Evolutionary conservation across 148 eudicot genomes (phyloP).

Genomic region (Euryodendron excelsum): DNA sequence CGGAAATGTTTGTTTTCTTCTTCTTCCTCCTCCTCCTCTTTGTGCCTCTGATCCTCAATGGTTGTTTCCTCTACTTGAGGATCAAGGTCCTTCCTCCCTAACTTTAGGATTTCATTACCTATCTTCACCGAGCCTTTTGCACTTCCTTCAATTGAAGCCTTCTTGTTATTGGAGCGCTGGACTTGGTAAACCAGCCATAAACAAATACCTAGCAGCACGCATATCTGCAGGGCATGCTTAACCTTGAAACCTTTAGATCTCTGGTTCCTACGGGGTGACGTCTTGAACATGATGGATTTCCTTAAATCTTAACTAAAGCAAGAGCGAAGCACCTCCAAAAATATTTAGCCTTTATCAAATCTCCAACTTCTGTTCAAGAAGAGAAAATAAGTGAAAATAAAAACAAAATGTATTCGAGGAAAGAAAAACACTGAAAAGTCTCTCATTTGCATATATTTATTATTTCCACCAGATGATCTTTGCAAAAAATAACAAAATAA

Average conservation of each 20-base stretch:
- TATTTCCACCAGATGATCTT: not conserved
- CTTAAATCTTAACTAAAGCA: not conserved
- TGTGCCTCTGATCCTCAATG: constrained; percentile 33
- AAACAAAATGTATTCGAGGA: too few species aligned
- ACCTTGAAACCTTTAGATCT: constrained; percentile 80
- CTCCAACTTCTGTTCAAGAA: constrained; percentile 6
- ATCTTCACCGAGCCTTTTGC: constrained; percentile 32
- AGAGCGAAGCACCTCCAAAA: not conserved
- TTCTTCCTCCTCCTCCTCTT: constrained; percentile 38
- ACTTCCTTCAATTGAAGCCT: constrained; percentile 23
- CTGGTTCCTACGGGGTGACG: constrained; percentile 67
- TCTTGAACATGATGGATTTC: constrained; percentile 56
- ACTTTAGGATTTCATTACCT: constrained; percentile 28
- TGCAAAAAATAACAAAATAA: too few species aligned
- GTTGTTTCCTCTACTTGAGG: constrained; percentile 22
- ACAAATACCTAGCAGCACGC: constrained; percentile 58
- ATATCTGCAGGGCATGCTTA: constrained; percentile 71
- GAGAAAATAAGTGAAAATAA: too few species aligned
- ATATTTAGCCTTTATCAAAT: not conserved
- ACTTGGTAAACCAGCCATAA: constrained; percentile 81
- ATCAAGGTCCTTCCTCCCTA: constrained; percentile 76
- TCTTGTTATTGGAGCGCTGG: constrained; percentile 61
- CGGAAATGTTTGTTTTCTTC: constrained; percentile 20
- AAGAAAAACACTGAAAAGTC: not conserved
- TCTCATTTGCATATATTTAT: not conserved